A percentile compares a stretch with the other conserved stretches of the same genome.
Conservation (phyloP, 2,329 filamentous ascomycete genomes). For the Ophiostoma piceae region DNA sequence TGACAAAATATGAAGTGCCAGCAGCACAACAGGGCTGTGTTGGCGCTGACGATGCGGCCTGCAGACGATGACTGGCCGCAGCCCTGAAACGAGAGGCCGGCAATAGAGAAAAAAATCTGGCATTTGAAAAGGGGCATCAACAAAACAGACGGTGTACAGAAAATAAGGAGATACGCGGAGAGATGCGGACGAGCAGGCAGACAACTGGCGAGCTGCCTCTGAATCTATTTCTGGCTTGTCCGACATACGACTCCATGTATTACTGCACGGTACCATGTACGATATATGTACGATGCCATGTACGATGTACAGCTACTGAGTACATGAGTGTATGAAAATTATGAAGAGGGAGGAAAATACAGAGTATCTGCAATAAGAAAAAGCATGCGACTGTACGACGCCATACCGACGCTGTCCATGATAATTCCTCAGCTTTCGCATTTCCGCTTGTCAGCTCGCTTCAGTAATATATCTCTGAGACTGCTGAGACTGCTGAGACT, state of each 20-base stretch:
- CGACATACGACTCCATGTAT: neutral
- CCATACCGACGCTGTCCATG: neutral
- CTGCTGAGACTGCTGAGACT: neutral
- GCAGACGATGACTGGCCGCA: slow-evolving; percentile 3
- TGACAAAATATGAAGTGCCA: neutral
- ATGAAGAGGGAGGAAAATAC: neutral
- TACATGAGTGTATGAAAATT: neutral
- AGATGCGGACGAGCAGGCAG: neutral
- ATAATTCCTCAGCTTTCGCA: neutral
- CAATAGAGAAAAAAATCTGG: neutral
- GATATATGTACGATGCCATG: neutral
- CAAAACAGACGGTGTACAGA: neutral
- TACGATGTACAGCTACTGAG: neutral
- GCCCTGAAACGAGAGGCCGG: neutral
- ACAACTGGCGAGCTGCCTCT: neutral
- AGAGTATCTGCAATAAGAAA: no score
- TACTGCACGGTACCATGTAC: neutral
- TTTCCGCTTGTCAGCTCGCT: neutral
- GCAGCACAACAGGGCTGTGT: neutral
- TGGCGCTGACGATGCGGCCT: slow-evolving; percentile 1
- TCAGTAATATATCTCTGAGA: neutral
- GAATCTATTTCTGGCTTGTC: neutral
- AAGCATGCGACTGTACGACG: neutral
- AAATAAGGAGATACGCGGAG: neutral
- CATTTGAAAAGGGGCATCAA: neutral